A percentile compares a stretch with the other conserved stretches of the same genome.
Evolutionary conservation across 2,329 filamentous ascomycete genomes (phyloP).

Genomic region (Ophiostoma pallidulum): DNA sequence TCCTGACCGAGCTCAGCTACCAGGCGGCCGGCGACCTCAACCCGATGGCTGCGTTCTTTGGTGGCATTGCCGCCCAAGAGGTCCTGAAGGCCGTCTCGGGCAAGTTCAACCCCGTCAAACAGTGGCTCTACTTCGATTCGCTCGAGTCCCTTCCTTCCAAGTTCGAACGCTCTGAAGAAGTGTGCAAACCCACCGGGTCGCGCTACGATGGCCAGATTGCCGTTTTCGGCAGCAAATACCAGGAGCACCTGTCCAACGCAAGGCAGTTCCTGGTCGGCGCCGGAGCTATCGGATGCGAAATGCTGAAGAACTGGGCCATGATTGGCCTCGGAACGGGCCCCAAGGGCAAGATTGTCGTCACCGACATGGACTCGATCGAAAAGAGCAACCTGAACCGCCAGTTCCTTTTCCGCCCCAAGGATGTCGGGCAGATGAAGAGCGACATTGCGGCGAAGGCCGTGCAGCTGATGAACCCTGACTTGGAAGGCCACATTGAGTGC

Average conservation of each 20-base stretch:
- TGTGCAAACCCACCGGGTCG: conserved; percentile 74
- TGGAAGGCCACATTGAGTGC: conserved; percentile 74
- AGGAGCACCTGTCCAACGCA: conserved; percentile 84
- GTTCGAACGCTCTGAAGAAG: conserved; percentile 67
- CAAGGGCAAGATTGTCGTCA: conserved; percentile 81
- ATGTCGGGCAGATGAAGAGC: conserved; percentile 95
- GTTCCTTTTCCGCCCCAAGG: conserved; percentile 86
- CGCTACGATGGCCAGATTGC: conserved; percentile 97
- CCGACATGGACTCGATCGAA: conserved; percentile 97
- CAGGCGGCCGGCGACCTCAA: conserved; percentile 86
- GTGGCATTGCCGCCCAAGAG: conserved; percentile 87
- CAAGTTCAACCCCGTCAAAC: conserved; percentile 91
- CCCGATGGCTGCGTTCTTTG: conserved; percentile 91
- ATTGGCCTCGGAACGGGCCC: conserved; percentile 86
- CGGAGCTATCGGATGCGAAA: conserved; percentile 95
- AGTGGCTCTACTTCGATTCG: conserved; percentile 97
- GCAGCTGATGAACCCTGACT: conserved; percentile 88
- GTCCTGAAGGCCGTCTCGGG: conserved; percentile 94
- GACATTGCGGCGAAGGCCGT: conserved; percentile 87
- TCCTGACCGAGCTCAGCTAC: conserved; percentile 87
- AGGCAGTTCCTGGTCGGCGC: conserved; percentile 93
- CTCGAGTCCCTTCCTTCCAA: conserved; percentile 84
- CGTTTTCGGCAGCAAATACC: conserved; percentile 87
- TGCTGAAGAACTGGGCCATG: conserved; percentile 99
- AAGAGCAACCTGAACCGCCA: conserved; percentile 98